These are phyloP conservation scores for Omphalotus guepiniiformis DNA, from an alignment of 768 basidiomycete species.

Conservation along the genomic window DNA sequence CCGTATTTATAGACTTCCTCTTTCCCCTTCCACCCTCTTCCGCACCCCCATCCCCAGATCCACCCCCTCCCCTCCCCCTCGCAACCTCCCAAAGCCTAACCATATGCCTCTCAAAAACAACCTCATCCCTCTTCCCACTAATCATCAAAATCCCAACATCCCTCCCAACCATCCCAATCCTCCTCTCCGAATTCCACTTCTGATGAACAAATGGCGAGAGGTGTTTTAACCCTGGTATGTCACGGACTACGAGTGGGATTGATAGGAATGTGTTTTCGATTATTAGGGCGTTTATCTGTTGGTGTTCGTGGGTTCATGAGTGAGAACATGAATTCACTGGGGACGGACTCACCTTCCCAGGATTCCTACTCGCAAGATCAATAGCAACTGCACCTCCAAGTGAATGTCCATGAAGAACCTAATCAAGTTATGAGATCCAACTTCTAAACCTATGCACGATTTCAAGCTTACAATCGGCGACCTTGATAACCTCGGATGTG, in stretches of 20 bases:
- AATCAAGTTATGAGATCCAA: not conserved
- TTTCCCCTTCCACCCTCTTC: not conserved
- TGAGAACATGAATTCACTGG: conserved; percentile 10
- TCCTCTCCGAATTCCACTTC: conserved; percentile 79
- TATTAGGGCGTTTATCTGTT: conserved; percentile 49
- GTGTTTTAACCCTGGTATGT: conserved; percentile 68
- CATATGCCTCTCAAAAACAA: conserved; percentile 80
- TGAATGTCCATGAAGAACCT: conserved; percentile 80
- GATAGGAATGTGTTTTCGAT: conserved; percentile 94
- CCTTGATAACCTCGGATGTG: conserved; percentile 57
- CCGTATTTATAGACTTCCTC: no score
- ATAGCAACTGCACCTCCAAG: conserved; percentile 94
- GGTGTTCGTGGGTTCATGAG: conserved; percentile 15
- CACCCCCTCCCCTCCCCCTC: conserved; percentile 50
- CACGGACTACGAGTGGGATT: conserved; percentile 76
- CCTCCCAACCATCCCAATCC: conserved; percentile 58
- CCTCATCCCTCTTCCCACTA: conserved; percentile 66
- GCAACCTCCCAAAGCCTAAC: conserved; percentile 63
- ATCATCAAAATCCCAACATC: conserved; percentile 78
- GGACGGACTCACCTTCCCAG: conserved; percentile 51
- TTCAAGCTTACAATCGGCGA: conserved; percentile 53
- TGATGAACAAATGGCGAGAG: conserved; percentile 81
- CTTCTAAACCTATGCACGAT: not conserved
- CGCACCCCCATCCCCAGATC: conserved; percentile 31
- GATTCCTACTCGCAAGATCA: conserved; percentile 78